phyloP scores from a whole-genome alignment of 73 alveolate species.

The Paramecium biaurelia region DNA sequence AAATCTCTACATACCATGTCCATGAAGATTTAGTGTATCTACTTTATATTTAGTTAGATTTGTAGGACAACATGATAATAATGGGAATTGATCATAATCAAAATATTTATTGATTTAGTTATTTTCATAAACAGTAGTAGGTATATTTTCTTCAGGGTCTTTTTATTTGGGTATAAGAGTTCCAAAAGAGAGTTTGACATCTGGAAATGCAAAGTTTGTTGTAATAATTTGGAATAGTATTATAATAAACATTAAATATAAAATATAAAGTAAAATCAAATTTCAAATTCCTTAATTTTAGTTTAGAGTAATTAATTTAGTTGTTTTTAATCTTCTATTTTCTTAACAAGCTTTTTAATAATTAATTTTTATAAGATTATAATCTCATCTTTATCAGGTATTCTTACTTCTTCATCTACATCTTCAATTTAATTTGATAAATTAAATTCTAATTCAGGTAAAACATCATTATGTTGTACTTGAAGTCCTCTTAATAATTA shows the following conservation, averaged over 20 bases:
- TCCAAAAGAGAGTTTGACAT: not conserved
- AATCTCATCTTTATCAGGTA: constrained; percentile 39
- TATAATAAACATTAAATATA: not conserved
- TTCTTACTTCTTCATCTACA: not conserved
- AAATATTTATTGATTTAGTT: not conserved
- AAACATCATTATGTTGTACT: not conserved
- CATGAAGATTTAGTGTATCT: not conserved
- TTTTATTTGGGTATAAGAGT: not conserved
- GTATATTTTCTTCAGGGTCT: not conserved
- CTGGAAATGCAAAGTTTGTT: not conserved
- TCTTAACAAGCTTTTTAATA: constrained; percentile 25
- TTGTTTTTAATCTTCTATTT: not conserved
- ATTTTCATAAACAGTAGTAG: not conserved
- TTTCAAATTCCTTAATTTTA: not conserved
- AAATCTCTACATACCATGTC: not conserved
- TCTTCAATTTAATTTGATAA: not conserved
- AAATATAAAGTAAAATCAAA: not conserved
- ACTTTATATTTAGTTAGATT: not conserved
- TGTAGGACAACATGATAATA: constrained; percentile 13
- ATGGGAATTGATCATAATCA: constrained; percentile 15
- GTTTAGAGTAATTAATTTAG: constrained; percentile 3
- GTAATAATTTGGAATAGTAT: not conserved
- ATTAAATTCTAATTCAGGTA: constrained; percentile 11
- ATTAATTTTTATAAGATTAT: not conserved
- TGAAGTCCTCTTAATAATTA: not conserved